A percentile compares a stretch with the other conserved stretches of the same genome.
Evolutionary conservation across 371 early-diverging fungal species (phyloP).

Genomic region (Mortierella sp.): DNA sequence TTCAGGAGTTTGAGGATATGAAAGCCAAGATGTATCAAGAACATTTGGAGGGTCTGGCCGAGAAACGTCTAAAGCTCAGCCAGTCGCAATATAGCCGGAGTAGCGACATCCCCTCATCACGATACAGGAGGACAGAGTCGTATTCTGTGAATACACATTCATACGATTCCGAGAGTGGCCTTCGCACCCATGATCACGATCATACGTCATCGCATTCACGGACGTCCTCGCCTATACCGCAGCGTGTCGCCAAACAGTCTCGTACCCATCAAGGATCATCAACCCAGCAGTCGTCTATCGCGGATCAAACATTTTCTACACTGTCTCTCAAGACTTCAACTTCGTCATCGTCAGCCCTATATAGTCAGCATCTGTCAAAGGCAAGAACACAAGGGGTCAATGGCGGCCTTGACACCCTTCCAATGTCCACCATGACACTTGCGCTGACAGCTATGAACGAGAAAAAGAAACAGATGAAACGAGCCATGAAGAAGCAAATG

Average conservation of each 20-base stretch:
- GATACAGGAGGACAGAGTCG: constrained; percentile 1
- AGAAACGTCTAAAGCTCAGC: constrained; percentile 26
- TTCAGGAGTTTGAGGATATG: constrained; percentile 30
- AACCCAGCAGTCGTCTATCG: not conserved
- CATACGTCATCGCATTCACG: constrained; percentile 13
- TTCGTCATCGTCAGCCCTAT: not conserved
- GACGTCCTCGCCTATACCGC: constrained; percentile 24
- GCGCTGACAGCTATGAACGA: constrained; percentile 51
- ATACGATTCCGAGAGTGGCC: constrained; percentile 40
- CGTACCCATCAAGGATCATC: not conserved
- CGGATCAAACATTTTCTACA: not conserved
- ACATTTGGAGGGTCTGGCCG: constrained; percentile 19
- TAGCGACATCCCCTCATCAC: not conserved
- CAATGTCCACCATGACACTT: constrained; percentile 55
- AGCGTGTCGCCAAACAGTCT: not conserved
- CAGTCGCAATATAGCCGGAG: constrained; percentile 10
- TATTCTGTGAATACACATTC: constrained; percentile 4
- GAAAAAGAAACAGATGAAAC: constrained; percentile 41
- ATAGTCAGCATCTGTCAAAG: not conserved
- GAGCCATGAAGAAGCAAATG: constrained; percentile 24
- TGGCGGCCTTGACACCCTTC: constrained; percentile 18
- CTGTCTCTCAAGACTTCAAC: constrained; percentile 3
- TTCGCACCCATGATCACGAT: constrained; percentile 11
- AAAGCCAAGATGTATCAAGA: constrained; percentile 24
- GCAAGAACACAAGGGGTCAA: constrained; percentile 3